A percentile compares a stretch with the other conserved stretches of the same genome.
Conservation (phyloP, 2,329 filamentous ascomycete genomes). For the Colletotrichum sp. region DNA sequence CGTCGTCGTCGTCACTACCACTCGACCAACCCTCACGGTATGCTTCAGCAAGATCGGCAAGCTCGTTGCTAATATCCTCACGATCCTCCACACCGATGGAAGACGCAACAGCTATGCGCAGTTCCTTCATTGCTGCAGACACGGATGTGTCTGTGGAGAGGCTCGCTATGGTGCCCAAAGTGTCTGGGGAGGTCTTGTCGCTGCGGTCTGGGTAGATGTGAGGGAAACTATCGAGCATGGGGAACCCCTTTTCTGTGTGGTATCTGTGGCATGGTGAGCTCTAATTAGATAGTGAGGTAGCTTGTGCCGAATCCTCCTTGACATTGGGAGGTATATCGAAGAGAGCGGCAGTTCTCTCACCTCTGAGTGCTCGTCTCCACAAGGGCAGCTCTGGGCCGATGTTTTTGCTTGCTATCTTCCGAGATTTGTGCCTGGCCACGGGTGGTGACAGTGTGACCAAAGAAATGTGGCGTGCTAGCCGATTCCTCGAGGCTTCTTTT, state of each 20-base stretch:
- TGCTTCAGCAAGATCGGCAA: constrained; percentile 83
- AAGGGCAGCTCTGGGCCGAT: background rate
- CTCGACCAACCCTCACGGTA: constrained; percentile 90
- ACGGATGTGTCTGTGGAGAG: constrained; percentile 79
- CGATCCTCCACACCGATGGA: constrained; percentile 77
- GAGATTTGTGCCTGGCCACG: constrained; percentile 24
- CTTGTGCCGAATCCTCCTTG: background rate
- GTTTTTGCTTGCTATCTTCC: constrained; percentile 15
- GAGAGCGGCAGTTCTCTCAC: background rate
- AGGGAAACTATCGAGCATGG: constrained; percentile 85
- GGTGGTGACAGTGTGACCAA: constrained; percentile 45
- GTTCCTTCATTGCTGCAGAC: constrained; percentile 67
- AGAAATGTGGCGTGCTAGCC: constrained; percentile 35
- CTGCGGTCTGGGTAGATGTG: constrained; percentile 65
- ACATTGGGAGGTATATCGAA: background rate
- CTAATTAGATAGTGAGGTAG: background rate
- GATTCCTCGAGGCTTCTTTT: background rate
- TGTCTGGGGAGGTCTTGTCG: constrained; percentile 36
- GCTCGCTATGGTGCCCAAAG: constrained; percentile 59
- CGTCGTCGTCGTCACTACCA: constrained; percentile 72
- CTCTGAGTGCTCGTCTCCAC: constrained; percentile 9
- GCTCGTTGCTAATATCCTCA: constrained; percentile 80
- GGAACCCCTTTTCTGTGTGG: constrained; percentile 66
- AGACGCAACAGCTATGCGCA: constrained; percentile 69
- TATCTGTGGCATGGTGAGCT: constrained; percentile 43